Base-by-base conservation (phyloP, 768 basidiomycete species). In the Clavaria fumosa region DNA sequence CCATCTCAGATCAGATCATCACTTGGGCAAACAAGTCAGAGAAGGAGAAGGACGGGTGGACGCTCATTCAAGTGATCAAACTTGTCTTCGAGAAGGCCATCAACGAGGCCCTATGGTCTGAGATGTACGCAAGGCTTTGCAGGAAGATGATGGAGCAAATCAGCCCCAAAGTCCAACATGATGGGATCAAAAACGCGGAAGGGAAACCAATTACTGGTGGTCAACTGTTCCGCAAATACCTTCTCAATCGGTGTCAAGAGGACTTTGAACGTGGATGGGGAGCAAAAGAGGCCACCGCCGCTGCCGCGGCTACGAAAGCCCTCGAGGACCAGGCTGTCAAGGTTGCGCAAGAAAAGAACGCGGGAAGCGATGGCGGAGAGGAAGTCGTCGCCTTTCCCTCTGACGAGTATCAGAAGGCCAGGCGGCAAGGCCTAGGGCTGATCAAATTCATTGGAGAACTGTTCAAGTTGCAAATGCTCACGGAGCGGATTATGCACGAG, bases 391-490 rank as follows among this genome's bases (percentile, higher is more conserved):
- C 72, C 10, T 67, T 95, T 20, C 84, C 95, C 55, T 91, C 86
- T 9, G 88, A 95, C 1, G 93, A 95, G 59, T 96, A 96, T 62
- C 82, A 91, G 59, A 95, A 93, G 66, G 93, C 90, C 28, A 97
- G 96, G 64, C 84, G 91, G 43, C 84, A 86, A 45, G 91, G 93
- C 56, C 78, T 96, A 9, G 89, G 93, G 65, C 71, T 99, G 47
- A 89, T 96, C 64, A 86, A 84, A 58, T 91, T 99, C 63, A 96
- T 97, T 45, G 91, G 93, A 45, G 93, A 99, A 61, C 66, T 97
- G 38, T 99, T 89, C 78, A 96, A 96, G 63, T 66, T 99, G n/a
- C 83, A 86, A 61, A 95, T 96, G 89, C 66, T 97, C 38, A 90
- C 89, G 34, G 88, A 90, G 62, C 79, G 88, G 47, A 93, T 97